Base-by-base conservation (phyloP, 768 basidiomycete species). In the Russula sp. region DNA sequence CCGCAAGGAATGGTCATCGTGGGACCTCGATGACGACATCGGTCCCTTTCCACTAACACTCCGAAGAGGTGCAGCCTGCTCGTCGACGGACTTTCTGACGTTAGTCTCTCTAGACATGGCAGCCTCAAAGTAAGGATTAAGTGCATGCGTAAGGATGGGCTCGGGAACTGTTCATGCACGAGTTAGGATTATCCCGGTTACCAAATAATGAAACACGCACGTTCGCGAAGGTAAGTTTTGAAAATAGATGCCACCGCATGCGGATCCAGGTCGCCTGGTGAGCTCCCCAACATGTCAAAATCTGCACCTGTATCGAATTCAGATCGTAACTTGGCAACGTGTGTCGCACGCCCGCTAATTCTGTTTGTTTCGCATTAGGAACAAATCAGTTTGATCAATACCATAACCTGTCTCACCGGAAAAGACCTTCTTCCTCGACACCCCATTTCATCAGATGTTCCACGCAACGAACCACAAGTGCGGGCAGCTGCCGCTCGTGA, bases 201-300 rank as follows among this genome's bases (percentile, higher is more conserved):
- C 22, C 22, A n/a, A 57, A 70, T 40, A 54, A 36, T 38, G 16
- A 50, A 54, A 24, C 8, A 81, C 94, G 79, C 76, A 96, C 94
- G 78, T 82, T 97, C 94, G 62, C 95, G 88, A 49, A 98, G 79
- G 73, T 86, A 98, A 1, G 92, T 88, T 75, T 96, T 97, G 78
- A 96, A 97, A 34, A 96, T 78, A 28, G 92, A 91, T 22, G 94
- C 87, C 8, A 98, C 94, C 1, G 93, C 92, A 74, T 98, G 94
- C 53, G 95, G 95, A 72, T 98, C 95, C 40, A 98, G 76, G 71
- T 98, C 94, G 9, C 89, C 85, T 28, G 93, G 94, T 56, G 83
- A 82, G 67, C 87, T 89, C 66, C 84, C 83, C 46, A 80, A 76
- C 77, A 98, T 83, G 71, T 94, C 88, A 70, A 88, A 92, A 76